Percentiles rank a stretch among this genome's conserved stretches.
phyloP scores from a whole-genome alignment of 305 asterid genomes.

The Fraxinus velutina region DNA sequence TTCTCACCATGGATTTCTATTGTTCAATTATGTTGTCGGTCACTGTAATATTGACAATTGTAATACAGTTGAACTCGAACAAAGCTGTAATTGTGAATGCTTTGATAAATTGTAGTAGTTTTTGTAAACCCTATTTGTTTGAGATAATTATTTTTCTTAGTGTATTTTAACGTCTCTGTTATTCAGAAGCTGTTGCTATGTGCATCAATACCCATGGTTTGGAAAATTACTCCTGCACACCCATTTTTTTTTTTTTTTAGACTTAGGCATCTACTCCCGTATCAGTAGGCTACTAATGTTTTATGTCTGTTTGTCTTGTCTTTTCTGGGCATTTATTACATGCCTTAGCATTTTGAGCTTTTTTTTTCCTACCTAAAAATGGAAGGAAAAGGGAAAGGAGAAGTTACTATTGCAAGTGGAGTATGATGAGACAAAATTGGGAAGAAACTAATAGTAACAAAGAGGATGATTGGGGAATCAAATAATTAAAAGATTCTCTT shows the following conservation, averaged over 20 bases:
- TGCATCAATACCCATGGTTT: background rate
- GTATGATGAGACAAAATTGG: background rate
- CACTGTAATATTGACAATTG: background rate
- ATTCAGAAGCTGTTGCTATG: background rate
- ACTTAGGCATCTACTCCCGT: background rate
- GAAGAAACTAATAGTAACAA: background rate
- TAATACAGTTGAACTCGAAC: background rate
- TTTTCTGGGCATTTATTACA: background rate
- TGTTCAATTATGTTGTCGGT: background rate
- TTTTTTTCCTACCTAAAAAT: background rate
- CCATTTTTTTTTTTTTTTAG: background rate
- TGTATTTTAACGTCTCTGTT: background rate
- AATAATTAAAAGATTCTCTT: background rate
- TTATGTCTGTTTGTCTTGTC: background rate
- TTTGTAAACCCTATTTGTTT: background rate
- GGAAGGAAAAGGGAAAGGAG: background rate
- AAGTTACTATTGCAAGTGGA: background rate
- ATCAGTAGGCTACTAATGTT: background rate
- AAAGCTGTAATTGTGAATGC: background rate
- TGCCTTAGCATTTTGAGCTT: background rate
- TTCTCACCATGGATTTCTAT: background rate
- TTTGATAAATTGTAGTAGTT: background rate
- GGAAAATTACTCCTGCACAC: background rate
- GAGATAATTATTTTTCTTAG: background rate
- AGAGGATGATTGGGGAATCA: background rate